phyloP scores from a whole-genome alignment of 352 stramenopile species.

The Pythium dissimile region DNA sequence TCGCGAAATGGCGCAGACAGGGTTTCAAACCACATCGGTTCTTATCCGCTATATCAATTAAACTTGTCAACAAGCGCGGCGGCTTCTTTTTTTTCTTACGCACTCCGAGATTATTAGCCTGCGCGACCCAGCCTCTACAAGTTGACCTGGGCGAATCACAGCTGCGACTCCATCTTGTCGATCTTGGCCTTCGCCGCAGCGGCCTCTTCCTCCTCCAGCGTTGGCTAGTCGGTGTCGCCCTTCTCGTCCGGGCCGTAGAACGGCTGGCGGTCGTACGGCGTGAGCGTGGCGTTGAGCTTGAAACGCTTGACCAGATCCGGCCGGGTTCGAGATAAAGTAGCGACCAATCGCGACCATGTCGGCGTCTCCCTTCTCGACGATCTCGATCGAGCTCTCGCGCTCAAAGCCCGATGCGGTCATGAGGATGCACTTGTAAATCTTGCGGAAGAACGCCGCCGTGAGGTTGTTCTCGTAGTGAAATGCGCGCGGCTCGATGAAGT shows the following conservation, averaged over 20 bases:
- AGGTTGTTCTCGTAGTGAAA: conserved; percentile 31
- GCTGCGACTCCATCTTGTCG: no score
- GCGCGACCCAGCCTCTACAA: no score
- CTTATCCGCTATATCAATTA: not conserved
- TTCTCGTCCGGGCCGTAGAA: conserved; percentile 24
- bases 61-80: no score
- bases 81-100: no score
- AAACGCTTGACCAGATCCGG: conserved; percentile 65
- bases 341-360: conserved; percentile 68
- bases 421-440: conserved; percentile 60
- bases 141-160: no score
- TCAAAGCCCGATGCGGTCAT: conserved; percentile 59
- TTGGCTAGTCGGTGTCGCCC: conserved; percentile 32
- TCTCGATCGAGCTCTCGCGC: conserved; percentile 36
- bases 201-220: conserved; percentile 8
- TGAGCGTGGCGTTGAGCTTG: conserved; percentile 16
- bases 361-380: conserved; percentile 45
- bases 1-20: not conserved
- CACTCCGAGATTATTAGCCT: no score
- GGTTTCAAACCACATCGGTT: not conserved
- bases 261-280: conserved; percentile 21
- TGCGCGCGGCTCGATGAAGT: conserved; percentile 58
- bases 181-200: no score
- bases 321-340: conserved; percentile 74
- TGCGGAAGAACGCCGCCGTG: conserved; percentile 35